phyloP scores from a whole-genome alignment of 768 basidiomycete species.

The Chiua virens region DNA sequence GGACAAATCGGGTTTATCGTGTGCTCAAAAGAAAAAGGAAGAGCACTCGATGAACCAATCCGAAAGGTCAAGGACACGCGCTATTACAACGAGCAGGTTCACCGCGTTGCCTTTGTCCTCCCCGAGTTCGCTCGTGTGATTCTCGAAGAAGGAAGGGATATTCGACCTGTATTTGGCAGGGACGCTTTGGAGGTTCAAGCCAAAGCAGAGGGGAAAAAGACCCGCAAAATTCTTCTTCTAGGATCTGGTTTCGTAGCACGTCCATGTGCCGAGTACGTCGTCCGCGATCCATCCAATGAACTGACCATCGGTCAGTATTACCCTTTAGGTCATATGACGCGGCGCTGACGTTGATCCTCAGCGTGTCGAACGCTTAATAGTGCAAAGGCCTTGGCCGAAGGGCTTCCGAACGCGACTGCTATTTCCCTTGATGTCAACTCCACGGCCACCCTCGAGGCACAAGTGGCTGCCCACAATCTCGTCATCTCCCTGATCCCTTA shows the following conservation, averaged over 20 bases:
- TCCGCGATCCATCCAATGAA: slow-evolving; percentile 73
- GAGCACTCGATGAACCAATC: slow-evolving; percentile 72
- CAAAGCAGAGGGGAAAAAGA: slow-evolving; percentile 52
- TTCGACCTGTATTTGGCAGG: slow-evolving; percentile 76
- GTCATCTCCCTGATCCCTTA: slow-evolving; percentile 98
- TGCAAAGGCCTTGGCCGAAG: slow-evolving; percentile 66
- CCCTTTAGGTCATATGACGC: neutral
- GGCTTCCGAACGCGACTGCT: slow-evolving; percentile 68
- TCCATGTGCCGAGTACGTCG: slow-evolving; percentile 95
- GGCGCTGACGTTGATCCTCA: slow-evolving; percentile 27
- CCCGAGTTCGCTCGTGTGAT: slow-evolving; percentile 87
- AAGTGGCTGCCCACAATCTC: slow-evolving; percentile 83
- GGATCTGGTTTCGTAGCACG: slow-evolving; percentile 95
- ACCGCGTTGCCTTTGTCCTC: slow-evolving; percentile 80
- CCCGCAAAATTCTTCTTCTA: slow-evolving; percentile 72
- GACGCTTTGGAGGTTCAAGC: slow-evolving; percentile 46
- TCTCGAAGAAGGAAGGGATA: slow-evolving; percentile 69
- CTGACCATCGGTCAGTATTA: slow-evolving; percentile 73
- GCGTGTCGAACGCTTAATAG: slow-evolving; percentile 86
- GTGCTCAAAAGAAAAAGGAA: slow-evolving; percentile 71
- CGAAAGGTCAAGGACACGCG: slow-evolving; percentile 67
- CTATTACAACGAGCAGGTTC: slow-evolving; percentile 86
- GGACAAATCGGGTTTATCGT: slow-evolving; percentile 96
- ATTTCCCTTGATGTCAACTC: slow-evolving; percentile 82
- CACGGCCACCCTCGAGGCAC: slow-evolving; percentile 69